phyloP scores from a whole-genome alignment of 768 basidiomycete genomes.

The Leccinum longicurvipes region DNA sequence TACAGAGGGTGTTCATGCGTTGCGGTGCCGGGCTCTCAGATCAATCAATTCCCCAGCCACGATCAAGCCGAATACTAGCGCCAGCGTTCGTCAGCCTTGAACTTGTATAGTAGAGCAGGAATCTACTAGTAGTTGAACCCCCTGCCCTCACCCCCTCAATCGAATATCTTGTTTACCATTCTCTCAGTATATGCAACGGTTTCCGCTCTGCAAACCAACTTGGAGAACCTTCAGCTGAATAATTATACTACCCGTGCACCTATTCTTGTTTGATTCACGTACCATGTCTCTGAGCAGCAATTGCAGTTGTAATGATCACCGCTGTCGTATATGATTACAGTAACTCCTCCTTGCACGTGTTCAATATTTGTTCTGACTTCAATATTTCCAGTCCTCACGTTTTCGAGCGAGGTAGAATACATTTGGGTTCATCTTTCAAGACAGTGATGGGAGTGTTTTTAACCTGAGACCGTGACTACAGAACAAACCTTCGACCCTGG shows the following conservation, averaged over 20 bases:
- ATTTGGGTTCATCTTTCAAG: constrained; percentile 7
- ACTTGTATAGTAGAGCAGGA: too few species aligned
- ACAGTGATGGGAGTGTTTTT: neutral
- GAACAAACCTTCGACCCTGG: constrained; percentile 7
- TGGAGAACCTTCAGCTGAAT: too few species aligned
- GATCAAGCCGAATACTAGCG: too few species aligned
- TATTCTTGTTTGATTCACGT: neutral
- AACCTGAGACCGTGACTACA: neutral
- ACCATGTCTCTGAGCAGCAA: neutral
- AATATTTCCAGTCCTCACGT: constrained; percentile 4
- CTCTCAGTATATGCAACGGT: neutral
- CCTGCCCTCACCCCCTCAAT: too few species aligned
- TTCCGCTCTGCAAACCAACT: neutral
- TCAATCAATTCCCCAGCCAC: too few species aligned
- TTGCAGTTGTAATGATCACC: neutral
- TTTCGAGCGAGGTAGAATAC: constrained; percentile 11
- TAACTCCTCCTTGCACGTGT: neutral
- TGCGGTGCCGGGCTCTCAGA: too few species aligned
- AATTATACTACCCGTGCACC: neutral
- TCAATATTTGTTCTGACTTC: neutral
- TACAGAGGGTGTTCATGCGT: too few species aligned
- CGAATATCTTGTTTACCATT: too few species aligned
- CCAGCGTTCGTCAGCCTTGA: too few species aligned
- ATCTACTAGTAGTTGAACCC: too few species aligned
- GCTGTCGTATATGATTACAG: neutral